Evolutionary conservation across 257 asterid species (phyloP).

Genomic region (Eustoma russellianum): DNA sequence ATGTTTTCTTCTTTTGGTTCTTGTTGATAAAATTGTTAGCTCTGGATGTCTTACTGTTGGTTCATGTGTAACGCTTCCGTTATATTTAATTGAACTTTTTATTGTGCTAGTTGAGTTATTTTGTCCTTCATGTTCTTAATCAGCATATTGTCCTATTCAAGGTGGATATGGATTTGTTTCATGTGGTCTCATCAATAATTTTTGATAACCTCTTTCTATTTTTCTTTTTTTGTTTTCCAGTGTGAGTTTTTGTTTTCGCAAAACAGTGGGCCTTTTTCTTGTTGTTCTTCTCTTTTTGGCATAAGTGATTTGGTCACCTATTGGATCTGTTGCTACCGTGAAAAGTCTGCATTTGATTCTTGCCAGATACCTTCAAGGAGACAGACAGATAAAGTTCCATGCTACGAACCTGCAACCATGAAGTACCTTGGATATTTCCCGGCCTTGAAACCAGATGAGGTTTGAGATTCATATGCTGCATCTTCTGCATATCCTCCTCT

Average conservation of each 20-base stretch:
- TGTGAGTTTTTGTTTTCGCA: not conserved
- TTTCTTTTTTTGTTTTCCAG: too few species aligned
- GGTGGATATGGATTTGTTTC: not conserved
- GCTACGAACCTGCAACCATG: slow-evolving; percentile 99
- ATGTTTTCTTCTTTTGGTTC: too few species aligned
- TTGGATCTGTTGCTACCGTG: slow-evolving; percentile 2
- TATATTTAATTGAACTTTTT: not conserved
- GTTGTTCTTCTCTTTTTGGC: not conserved
- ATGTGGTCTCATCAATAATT: too few species aligned
- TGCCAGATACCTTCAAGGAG: slow-evolving; percentile 91
- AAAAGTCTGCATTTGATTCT: not conserved
- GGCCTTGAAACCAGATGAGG: slow-evolving; percentile 89
- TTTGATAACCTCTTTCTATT: too few species aligned
- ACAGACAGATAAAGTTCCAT: slow-evolving; percentile 88
- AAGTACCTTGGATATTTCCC: slow-evolving; percentile 83
- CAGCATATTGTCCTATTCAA: not conserved
- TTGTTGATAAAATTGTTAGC: not conserved
- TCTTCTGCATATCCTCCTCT: not conserved
- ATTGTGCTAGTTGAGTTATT: not conserved
- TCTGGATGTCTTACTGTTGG: not conserved
- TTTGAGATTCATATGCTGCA: slow-evolving; percentile 17
- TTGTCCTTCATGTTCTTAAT: not conserved
- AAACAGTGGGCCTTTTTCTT: not conserved
- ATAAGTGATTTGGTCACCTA: not conserved
- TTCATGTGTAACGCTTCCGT: not conserved